Conservation (phyloP, 768 basidiomycete genomes). For the Trichaptum fuscoviolaceum region DNA sequence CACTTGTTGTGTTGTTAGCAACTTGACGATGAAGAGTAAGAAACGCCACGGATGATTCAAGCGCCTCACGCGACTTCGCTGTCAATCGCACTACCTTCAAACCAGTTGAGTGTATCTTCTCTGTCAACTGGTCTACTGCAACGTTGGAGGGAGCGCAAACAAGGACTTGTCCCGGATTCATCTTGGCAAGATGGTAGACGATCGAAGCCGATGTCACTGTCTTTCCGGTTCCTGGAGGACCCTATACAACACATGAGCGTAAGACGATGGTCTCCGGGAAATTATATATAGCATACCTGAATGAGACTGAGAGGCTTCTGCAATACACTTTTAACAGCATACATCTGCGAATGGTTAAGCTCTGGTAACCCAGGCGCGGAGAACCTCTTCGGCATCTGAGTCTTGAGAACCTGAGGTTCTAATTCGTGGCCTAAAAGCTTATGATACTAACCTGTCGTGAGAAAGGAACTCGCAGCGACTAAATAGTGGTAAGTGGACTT, state of each 20-base stretch:
- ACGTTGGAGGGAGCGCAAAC: conserved; percentile 99
- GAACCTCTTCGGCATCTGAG: conserved; percentile 95
- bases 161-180: conserved; percentile 99
- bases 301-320: conserved; percentile 98
- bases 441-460: conserved; percentile 67
- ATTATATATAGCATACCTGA: conserved; percentile 39
- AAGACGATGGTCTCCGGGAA: neutral
- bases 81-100: conserved; percentile 97
- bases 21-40: conserved; percentile 97
- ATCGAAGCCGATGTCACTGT: conserved; percentile 99
- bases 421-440: conserved; percentile 97
- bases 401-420: conserved; percentile 85
- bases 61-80: conserved; percentile 96
- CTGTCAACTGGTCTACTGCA: conserved; percentile 97
- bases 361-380: conserved; percentile 97
- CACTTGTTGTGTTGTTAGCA: conserved; percentile 91
- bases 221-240: conserved; percentile 97
- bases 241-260: conserved; percentile 25
- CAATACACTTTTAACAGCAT: conserved; percentile 96
- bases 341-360: conserved; percentile 99
- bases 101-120: conserved; percentile 99
- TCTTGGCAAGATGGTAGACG: conserved; percentile 97
- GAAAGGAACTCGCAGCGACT: conserved; percentile 7
- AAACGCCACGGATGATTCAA: conserved; percentile 93
- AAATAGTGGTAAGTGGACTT: conserved; percentile 26